Percentiles rank a stretch among this genome's conserved stretches.
phyloP scores from a whole-genome alignment of 768 basidiomycete species.

The Termitomyces eurrhizus region DNA sequence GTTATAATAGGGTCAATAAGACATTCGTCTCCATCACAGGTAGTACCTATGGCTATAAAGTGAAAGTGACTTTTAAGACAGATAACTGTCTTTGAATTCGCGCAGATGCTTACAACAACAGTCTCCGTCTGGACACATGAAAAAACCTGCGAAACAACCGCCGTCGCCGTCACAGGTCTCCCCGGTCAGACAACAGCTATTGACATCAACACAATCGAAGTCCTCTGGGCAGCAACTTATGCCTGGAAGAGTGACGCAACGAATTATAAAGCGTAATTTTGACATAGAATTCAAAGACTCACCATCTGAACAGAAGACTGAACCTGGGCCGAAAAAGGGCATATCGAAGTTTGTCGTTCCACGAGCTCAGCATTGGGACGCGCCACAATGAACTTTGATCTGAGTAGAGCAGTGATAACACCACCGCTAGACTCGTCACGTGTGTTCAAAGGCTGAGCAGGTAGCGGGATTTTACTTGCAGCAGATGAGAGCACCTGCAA shows the following conservation, averaged over 20 bases:
- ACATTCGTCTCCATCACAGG: not conserved
- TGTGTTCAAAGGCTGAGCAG: not conserved
- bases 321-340: not conserved
- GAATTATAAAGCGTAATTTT: not conserved
- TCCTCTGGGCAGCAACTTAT: not conserved
- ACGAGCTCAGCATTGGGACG: not conserved
- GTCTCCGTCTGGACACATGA: not conserved
- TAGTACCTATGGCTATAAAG: not conserved
- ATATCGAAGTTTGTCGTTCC: not conserved
- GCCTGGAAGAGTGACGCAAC: not conserved
- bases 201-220: not conserved
- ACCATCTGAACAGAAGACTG: not conserved
- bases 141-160: not conserved
- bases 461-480: not conserved
- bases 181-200: not conserved
- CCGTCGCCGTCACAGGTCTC: not conserved
- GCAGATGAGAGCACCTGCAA: not conserved
- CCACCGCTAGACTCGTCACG: not conserved
- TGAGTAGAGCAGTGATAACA: not conserved
- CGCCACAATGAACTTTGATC: not conserved
- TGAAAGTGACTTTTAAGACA: not conserved
- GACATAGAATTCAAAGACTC: too few relatives aligned
- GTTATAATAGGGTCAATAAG: not conserved
- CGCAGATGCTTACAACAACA: not conserved
- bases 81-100: not conserved